Evolutionary conservation across 176 grass and related monocot genomes (phyloP).

Genomic region (Pontederia paniculata): DNA sequence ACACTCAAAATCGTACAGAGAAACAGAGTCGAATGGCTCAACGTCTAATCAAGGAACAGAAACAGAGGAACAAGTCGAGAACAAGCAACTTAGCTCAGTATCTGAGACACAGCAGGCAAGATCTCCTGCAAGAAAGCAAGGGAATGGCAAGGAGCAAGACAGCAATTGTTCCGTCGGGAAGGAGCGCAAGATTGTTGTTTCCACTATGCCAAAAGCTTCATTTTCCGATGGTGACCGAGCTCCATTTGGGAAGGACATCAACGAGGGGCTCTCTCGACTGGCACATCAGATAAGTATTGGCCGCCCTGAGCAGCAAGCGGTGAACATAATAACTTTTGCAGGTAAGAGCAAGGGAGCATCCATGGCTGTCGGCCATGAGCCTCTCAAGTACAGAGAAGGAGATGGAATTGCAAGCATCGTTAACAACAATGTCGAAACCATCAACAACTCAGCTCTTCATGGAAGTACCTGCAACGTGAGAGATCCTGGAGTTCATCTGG

Average conservation of each 20-base stretch:
- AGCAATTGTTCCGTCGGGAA: neutral
- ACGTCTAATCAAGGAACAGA: no score
- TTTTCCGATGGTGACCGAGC: conserved; percentile 34
- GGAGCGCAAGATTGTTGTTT: conserved; percentile 43
- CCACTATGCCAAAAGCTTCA: conserved; percentile 21
- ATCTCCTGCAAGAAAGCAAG: neutral
- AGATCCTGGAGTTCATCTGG: conserved; percentile 55
- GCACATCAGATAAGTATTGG: conserved; percentile 6
- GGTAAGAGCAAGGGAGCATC: conserved; percentile 68
- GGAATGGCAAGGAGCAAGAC: neutral
- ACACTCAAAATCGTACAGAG: no score
- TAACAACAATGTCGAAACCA: conserved; percentile 80
- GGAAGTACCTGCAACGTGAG: conserved; percentile 48
- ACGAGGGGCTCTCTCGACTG: conserved; percentile 45
- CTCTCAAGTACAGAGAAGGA: neutral
- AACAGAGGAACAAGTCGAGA: no score
- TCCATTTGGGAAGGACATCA: conserved; percentile 38
- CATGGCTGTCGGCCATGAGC: conserved; percentile 40
- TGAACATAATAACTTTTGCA: conserved; percentile 53
- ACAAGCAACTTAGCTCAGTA: conserved; percentile 15
- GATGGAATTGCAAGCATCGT: conserved; percentile 29
- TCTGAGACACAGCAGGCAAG: conserved; percentile 6
- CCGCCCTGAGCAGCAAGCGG: conserved; percentile 2
- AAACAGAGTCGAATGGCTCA: no score
- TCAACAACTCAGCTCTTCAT: conserved; percentile 83